Percentiles rank a stretch among this genome's conserved stretches.
Evolutionary conservation across 192 early-diverging fungal species (phyloP).

Genomic region (Backusella sp.): DNA sequence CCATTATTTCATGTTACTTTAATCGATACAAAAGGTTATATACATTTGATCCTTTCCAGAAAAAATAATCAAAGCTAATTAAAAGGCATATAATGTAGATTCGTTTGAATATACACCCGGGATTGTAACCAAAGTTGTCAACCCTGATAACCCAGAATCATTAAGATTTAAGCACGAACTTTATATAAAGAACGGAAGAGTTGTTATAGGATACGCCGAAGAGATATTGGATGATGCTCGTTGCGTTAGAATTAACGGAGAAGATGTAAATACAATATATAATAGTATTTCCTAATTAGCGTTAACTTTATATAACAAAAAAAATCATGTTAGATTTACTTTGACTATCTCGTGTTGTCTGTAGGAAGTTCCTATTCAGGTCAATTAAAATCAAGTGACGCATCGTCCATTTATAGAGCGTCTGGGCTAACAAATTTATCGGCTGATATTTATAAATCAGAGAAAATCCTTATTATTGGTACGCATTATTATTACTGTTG

Average conservation of each 20-base stretch:
- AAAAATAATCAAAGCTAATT: background rate
- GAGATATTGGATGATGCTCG: conserved; percentile 15
- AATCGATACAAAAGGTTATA: conserved; percentile 39
- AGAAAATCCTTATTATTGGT: conserved; percentile 41
- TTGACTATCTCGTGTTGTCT: conserved; percentile 37
- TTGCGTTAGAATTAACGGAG: conserved; percentile 23
- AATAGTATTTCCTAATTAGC: background rate
- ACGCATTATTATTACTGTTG: background rate
- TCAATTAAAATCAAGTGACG: conserved; percentile 32
- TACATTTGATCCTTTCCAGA: background rate
- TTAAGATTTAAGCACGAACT: conserved; percentile 26
- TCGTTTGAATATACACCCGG: conserved; percentile 40
- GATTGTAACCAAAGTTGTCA: conserved; percentile 21
- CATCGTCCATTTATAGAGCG: conserved; percentile 27
- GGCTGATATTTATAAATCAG: conserved; percentile 16
- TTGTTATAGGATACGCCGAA: conserved; percentile 33
- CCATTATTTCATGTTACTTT: conserved; percentile 32
- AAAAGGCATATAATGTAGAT: conserved; percentile 10
- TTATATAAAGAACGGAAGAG: conserved; percentile 32
- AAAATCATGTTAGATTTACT: conserved; percentile 21
- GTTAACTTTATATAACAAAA: background rate
- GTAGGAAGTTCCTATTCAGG: conserved; percentile 32
- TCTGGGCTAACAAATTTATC: conserved; percentile 15
- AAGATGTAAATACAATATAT: conserved; percentile 13
- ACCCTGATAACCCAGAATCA: conserved; percentile 11